Percentiles rank a stretch among this genome's conserved stretches.
Evolutionary conservation across 2,329 filamentous ascomycete genomes (phyloP).

Genomic region (Calonectria ilicicola): DNA sequence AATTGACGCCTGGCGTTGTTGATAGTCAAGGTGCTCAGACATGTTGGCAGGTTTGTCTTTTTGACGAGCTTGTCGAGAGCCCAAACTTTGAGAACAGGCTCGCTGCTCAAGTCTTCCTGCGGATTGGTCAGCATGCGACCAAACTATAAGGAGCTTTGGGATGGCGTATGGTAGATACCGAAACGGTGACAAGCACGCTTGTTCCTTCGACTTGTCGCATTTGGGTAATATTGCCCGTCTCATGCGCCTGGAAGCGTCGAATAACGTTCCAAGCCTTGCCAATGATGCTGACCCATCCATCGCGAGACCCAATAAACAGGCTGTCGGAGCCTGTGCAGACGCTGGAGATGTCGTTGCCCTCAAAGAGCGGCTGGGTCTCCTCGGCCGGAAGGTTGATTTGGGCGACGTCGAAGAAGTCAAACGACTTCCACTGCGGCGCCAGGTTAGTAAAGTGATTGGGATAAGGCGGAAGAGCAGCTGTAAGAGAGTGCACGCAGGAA

Average conservation of each 20-base stretch:
- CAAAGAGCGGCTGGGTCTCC: constrained; percentile 82
- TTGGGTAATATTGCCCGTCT: constrained; percentile 83
- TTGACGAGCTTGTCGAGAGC: constrained; percentile 93
- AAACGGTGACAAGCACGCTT: constrained; percentile 84
- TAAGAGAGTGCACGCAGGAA: not conserved
- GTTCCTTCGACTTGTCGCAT: constrained; percentile 94
- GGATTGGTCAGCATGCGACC: constrained; percentile 15
- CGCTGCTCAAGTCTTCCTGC: constrained; percentile 85
- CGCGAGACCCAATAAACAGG: constrained; percentile 86
- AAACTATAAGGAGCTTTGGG: not conserved
- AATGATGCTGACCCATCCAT: constrained; percentile 89
- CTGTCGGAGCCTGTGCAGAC: constrained; percentile 89
- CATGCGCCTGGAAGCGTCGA: constrained; percentile 88
- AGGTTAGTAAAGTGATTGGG: constrained; percentile 14
- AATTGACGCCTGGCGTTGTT: constrained; percentile 94
- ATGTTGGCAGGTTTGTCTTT: constrained; percentile 90
- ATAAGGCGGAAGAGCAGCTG: fast-evolving
- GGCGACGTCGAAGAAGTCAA: constrained; percentile 98
- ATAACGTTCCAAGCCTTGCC: constrained; percentile 89
- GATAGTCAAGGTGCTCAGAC: constrained; percentile 85
- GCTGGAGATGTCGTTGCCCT: constrained; percentile 85
- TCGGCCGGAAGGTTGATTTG: constrained; percentile 84
- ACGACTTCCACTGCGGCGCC: constrained; percentile 87
- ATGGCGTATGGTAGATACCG: constrained; percentile 53
- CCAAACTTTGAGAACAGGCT: constrained; percentile 97